Evolutionary conservation across 78 protist species (phyloP).

Genomic region (Dictyostelium firmibasis): DNA sequence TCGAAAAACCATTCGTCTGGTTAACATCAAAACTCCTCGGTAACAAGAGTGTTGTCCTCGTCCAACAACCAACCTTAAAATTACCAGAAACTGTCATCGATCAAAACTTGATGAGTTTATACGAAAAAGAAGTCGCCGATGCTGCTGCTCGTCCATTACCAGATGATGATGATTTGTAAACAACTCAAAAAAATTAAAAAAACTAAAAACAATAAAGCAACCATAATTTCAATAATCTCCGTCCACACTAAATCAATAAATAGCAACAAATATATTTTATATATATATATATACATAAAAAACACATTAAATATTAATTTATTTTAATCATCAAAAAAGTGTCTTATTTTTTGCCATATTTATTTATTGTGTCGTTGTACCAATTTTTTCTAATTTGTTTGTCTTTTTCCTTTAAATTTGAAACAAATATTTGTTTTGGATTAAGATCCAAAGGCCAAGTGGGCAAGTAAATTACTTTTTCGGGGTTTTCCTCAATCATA

Average conservation of each 20-base stretch:
- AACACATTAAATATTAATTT: background rate
- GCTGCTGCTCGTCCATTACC: conserved; percentile 88
- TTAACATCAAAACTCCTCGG: conserved; percentile 96
- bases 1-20: conserved; percentile 99
- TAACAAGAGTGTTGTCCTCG: conserved; percentile 33
- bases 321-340: background rate
- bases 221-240: background rate
- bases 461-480: conserved; percentile 30
- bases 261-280: background rate
- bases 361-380: conserved; percentile 10
- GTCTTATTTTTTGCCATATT: background rate
- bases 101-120: conserved; percentile 47
- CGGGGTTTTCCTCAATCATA: background rate
- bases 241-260: background rate
- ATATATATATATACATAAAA: background rate
- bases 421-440: background rate
- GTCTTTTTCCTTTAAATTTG: conserved; percentile 36
- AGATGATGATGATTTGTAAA: conserved; percentile 71
- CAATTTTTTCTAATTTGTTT: conserved; percentile 5
- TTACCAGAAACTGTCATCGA: conserved; percentile 88
- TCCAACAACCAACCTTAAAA: conserved; percentile 61
- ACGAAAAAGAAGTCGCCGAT: conserved; percentile 83
- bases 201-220: background rate
- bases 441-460: conserved; percentile 58
- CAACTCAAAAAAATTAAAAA: background rate